Evolutionary conservation across 169 alveolate species (phyloP), one percentile per base, ranked within the genome.

Genomic region (Plasmodium relictum): DNA sequence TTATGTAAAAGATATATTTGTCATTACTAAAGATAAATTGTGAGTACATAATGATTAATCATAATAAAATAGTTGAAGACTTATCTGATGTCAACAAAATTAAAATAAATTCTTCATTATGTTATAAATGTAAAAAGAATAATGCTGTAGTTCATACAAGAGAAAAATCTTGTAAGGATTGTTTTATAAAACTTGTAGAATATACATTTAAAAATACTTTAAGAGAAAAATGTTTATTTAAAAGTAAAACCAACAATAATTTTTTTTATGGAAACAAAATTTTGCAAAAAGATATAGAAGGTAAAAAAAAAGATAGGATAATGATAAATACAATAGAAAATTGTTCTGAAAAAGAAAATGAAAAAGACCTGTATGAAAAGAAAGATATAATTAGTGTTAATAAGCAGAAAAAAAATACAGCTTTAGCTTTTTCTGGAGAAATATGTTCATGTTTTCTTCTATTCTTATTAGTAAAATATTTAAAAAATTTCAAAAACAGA

Each of bases 181-280:
- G 91, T 56, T 83, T 83, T 83, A 56, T 83, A 42, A 59, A 41
- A 4, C 65, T 83, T 14, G 91, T 83, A 20, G 91, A 83, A 56
- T 83, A 83, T 83, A 83, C 72, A 54, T 83, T 83, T 83, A 83
- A 83, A 71, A 83, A 83, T 70, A 83, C 91, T 18, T 83, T 83
- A 54, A 83, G 91, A 41, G 91, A 83, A 68, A 83, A 83, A 62
- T 83, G 91, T 26, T 69, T 83, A 37, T 83, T 83, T 83, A 83
- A 83, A 83, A 83, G 48, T 69, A 83, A 83, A 71, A 56, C 26
- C 50, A 37, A 26, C n/a, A n/a, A 63, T n/a, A 48, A 62, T 78
- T 24, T 31, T 63, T 31, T 24, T 20, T 41, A 31, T 61, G 14
- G 26, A n/a, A 37, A 18, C 63, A 26, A 39, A 5, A 10, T 59